Conservation (phyloP, 805 yeast species). For the Pichia eremophila region DNA sequence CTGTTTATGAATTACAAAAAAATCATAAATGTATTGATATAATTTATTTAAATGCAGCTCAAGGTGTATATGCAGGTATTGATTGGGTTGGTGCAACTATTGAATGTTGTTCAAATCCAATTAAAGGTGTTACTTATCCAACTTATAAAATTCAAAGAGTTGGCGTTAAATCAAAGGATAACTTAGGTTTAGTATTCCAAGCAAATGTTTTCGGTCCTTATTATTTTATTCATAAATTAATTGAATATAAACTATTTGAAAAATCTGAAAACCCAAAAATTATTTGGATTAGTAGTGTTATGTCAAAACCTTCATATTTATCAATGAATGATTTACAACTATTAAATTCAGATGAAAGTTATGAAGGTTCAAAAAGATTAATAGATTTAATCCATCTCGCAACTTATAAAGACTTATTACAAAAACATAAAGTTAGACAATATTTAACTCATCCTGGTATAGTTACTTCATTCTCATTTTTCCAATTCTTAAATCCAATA, state of each 20-base stretch:
- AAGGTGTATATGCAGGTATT: constrained; percentile 77
- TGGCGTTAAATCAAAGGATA: constrained; percentile 72
- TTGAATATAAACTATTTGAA: constrained; percentile 36
- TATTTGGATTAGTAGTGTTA: constrained; percentile 79
- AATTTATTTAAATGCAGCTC: constrained; percentile 82
- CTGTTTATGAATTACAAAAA: constrained; percentile 58
- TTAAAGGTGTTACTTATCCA: constrained; percentile 82
- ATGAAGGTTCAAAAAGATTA: constrained; percentile 86
- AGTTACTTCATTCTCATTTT: constrained; percentile 74
- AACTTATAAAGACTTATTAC: constrained; percentile 42
- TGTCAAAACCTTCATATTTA: constrained; percentile 68
- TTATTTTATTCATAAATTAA: constrained; percentile 62
- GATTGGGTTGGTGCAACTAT: constrained; percentile 74
- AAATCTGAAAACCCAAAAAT: constrained; percentile 43
- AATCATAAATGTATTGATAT: constrained; percentile 65
- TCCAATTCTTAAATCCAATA: constrained; percentile 63
- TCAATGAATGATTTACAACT: constrained; percentile 71
- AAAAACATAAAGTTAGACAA: constrained; percentile 49
- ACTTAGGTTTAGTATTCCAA: constrained; percentile 81
- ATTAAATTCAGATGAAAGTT: constrained; percentile 52
- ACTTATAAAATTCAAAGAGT: constrained; percentile 73
- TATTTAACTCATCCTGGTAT: constrained; percentile 92
- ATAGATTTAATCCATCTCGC: constrained; percentile 78
- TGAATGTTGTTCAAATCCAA: constrained; percentile 57
- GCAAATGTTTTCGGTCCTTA: constrained; percentile 97